phyloP scores from a whole-genome alignment of 495 filamentous ascomycete species.

The Oidiodendron maius region DNA sequence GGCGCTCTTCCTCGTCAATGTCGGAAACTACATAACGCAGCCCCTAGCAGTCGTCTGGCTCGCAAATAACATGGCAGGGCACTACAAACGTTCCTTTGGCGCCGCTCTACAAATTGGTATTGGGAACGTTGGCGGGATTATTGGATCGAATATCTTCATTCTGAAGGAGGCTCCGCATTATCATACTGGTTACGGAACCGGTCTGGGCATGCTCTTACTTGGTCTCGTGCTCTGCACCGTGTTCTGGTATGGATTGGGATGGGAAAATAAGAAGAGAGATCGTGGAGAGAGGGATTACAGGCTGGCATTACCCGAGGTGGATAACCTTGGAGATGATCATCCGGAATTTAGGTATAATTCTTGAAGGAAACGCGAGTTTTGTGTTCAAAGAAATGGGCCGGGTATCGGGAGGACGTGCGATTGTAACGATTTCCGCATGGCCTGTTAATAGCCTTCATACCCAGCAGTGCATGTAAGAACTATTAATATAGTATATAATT shows the following conservation, averaged over 20 bases:
- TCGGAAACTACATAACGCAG: conserved; percentile 31
- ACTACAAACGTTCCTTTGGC: conserved; percentile 56
- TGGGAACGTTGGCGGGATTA: conserved; percentile 51
- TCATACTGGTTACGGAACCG: conserved; percentile 38
- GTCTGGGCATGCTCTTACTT: conserved; percentile 23
- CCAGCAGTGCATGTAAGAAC: no score
- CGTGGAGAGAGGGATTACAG: conserved; percentile 26
- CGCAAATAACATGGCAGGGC: conserved; percentile 46
- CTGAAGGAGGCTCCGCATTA: conserved; percentile 42
- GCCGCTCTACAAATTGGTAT: conserved; percentile 49
- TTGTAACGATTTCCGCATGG: no score
- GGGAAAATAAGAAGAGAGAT: conserved; percentile 26
- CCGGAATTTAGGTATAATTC: conserved; percentile 33
- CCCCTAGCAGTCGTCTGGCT: conserved; percentile 33
- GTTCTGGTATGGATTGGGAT: conserved; percentile 23
- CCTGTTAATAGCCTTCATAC: no score
- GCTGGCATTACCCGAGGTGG: conserved; percentile 31
- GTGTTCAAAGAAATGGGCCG: no score
- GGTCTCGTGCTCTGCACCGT: conserved; percentile 13
- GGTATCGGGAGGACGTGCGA: no score
- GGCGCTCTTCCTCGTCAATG: conserved; percentile 33
- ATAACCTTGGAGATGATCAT: conserved; percentile 37
- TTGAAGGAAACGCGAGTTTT: no score
- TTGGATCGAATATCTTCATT: conserved; percentile 45
- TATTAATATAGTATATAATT: no score